phyloP scores from a whole-genome alignment of 2,329 filamentous ascomycete genomes.

The Hymenoscyphus fraxineus region DNA sequence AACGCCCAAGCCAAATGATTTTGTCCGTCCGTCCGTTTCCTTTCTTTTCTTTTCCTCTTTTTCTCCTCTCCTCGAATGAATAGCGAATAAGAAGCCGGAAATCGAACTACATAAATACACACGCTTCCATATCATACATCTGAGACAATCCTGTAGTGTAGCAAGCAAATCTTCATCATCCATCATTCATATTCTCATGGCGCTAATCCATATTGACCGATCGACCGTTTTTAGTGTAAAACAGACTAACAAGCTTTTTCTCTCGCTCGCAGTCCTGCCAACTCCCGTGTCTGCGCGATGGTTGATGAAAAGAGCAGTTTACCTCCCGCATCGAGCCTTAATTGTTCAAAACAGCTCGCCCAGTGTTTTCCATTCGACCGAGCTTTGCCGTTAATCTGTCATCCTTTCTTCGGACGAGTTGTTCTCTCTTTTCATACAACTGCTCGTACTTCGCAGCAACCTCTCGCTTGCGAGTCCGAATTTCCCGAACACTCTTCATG shows the following conservation, averaged over 20 bases:
- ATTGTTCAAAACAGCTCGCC: slow-evolving; percentile 12
- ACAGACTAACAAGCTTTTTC: no score
- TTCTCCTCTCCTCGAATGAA: not conserved
- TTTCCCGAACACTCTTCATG: slow-evolving; percentile 24
- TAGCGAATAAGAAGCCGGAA: not conserved
- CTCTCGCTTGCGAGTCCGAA: slow-evolving; percentile 28
- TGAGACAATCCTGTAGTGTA: not conserved
- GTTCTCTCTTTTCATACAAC: slow-evolving; percentile 29
- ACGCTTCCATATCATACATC: not conserved
- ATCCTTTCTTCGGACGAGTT: slow-evolving; percentile 25
- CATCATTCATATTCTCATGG: not conserved
- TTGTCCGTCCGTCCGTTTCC: not conserved
- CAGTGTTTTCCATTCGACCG: slow-evolving; percentile 28
- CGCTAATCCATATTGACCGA: not conserved
- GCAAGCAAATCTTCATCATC: not conserved
- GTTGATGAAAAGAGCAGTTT: no score
- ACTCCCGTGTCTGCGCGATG: no score
- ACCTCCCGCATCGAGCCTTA: not conserved
- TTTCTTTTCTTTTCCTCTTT: not conserved
- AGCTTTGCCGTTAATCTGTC: slow-evolving; percentile 24
- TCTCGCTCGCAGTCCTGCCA: no score
- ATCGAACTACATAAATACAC: not conserved
- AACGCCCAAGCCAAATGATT: not conserved
- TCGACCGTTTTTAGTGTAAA: no score
- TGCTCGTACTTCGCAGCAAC: slow-evolving; percentile 26